Evolutionary conservation across 2,329 filamentous ascomycete species (phyloP), one percentile per base, ranked within the genome.

Genomic region (Fusarium sp.): DNA sequence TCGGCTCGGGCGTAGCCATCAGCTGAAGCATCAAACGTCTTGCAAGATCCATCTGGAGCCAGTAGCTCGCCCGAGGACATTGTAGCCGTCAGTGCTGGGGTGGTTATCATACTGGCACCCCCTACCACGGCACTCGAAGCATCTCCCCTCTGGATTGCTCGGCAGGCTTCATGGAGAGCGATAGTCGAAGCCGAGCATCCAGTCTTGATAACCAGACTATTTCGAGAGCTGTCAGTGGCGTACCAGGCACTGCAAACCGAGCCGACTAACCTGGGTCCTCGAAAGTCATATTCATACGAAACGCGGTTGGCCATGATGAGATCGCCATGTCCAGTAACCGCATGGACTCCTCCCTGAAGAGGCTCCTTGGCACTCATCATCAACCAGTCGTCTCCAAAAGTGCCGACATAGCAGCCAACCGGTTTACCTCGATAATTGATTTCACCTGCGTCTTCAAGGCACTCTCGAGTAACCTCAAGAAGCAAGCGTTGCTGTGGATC

Each of bases 41-140:
- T 48, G 51, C 23, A 61, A 74, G 0, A 80, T 76, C 49, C 76
- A 66, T 2, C 79, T 76, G 48, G 81, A 73, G 1, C 77, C 76
- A 2, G 75, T 72, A 8, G 68, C 68, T 10, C 57, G 67, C 41
- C 32, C 2, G 6, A 2, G 13, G 52, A 37, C 55, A 57, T 58
- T 2, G 51, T 45, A 1, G 52, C 9, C 2, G 35, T 56, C 3
- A 56, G 7, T 0, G 44, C 33, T 1, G 55, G 55, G 1, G 55
- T 50, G 6, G 23, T 39, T 35, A 58, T 57, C 27, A 58, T 37
- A 2, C 19, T 58, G 4, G 52, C 33, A 0, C 55, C 55, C 2
- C 32, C 55, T 1, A 58, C 45, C 2, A 58, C 27, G 0, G 52
- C 55, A 9, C 45, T 32, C 5, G 52, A 42, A 1, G 52, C 53